Evolutionary conservation across 257 asterid genomes (phyloP), one percentile per base, ranked within the genome.

Genomic region (Linaria vulgaris): DNA sequence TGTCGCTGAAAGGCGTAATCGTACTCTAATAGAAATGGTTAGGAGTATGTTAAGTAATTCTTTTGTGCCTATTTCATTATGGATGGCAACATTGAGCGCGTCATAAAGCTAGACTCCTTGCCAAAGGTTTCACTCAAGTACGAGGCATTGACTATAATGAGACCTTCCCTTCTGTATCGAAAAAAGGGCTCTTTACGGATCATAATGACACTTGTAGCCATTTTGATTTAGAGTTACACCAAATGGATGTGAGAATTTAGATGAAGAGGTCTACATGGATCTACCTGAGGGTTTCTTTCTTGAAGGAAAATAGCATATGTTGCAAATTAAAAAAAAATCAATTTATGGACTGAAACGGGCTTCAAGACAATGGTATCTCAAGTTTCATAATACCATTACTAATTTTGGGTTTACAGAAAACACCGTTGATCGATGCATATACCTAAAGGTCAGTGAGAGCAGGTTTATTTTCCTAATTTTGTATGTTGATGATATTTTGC

Each of bases 371-470:
- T n/a, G n/a, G n/a, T n/a, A n/a, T n/a, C n/a, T n/a, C n/a, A n/a
- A n/a, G n/a, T n/a, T n/a, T n/a, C n/a, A n/a, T n/a, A n/a, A n/a
- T n/a, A n/a, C n/a, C n/a, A n/a, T n/a, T n/a, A n/a, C n/a, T n/a
- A n/a, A n/a, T n/a, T n/a, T n/a, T 51, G 57, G 57, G 6, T 51
- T 51, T 3, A 30, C 20, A 31, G 27, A 21, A 51, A 51, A 51
- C 9, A 51, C 12, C 19, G 57, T 10, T 21, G 31, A 51, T 51
- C 10, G 57, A 3, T 51, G 57, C 10, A 51, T 51, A 51, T 17
- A 51, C 31, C 57, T 51, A 16, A 50, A 50, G 24, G 16, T 50
- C 12, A 50, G 56, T 50, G 27, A 14, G 56, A 46, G 51, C 4
- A 46, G 15, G 37, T 30, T 30, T 30, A 30, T 30, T 30, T 2